phyloP scores from a whole-genome alignment of 306 rosid species.

The Acacia crassicarpa region DNA sequence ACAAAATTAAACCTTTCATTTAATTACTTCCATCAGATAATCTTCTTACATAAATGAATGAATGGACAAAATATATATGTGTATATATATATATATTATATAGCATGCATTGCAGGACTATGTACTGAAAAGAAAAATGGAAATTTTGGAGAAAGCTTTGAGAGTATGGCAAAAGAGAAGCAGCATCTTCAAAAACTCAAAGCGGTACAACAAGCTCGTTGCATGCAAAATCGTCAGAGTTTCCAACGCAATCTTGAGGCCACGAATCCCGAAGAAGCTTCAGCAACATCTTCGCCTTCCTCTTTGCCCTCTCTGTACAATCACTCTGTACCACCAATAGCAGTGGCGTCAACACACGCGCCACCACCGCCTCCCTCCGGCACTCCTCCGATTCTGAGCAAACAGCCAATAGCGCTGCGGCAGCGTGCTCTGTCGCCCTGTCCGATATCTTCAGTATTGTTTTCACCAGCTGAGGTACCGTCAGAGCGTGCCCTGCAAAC shows the following conservation, averaged over 20 bases:
- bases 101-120: not conserved
- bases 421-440: conserved; percentile 87
- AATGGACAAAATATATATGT: too few relatives aligned
- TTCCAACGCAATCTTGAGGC: conserved; percentile 75
- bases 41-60: conserved; percentile 45
- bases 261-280: conserved; percentile 98
- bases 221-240: conserved; percentile 78
- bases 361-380: conserved; percentile 75
- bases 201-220: conserved; percentile 59
- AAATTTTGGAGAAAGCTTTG: too few relatives aligned
- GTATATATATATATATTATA: too few relatives aligned
- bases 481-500: conserved; percentile 65
- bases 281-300: conserved; percentile 83
- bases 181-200: too few relatives aligned
- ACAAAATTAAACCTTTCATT: not conserved
- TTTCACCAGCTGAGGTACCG: conserved; percentile 80
- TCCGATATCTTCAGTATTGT: conserved; percentile 72
- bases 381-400: conserved; percentile 69
- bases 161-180: too few relatives aligned
- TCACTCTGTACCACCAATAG: conserved; percentile 83
- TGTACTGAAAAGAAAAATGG: too few relatives aligned
- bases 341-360: conserved; percentile 74
- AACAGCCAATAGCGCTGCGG: conserved; percentile 77
- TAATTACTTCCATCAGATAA: conserved; percentile 9
- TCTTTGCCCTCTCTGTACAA: conserved; percentile 86